Evolutionary conservation across 176 grass and related monocot genomes (phyloP).

Genomic region (Urochloa ruziziensis): DNA sequence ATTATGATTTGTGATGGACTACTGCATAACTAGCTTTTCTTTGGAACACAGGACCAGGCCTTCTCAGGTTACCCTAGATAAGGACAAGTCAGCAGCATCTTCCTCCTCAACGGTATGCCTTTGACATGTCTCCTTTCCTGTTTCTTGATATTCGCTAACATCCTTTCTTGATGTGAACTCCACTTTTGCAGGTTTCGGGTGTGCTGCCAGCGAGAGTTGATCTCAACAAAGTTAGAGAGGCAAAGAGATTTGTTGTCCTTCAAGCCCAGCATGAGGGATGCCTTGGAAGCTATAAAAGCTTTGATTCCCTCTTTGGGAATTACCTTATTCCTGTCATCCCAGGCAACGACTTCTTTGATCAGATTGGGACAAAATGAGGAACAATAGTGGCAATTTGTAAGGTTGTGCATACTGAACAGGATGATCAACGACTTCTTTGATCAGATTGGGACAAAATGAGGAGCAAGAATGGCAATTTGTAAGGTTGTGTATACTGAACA

Average conservation of each 20-base stretch:
- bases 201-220: slow-evolving; percentile 41
- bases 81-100: slow-evolving; percentile 39
- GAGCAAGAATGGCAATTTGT: background rate
- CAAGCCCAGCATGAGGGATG: slow-evolving; percentile 77
- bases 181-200: slow-evolving; percentile 45
- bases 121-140: slow-evolving; percentile 6
- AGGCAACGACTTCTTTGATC: slow-evolving; percentile 38
- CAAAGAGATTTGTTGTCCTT: slow-evolving; percentile 62
- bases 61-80: slow-evolving; percentile 46
- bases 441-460: slow-evolving; percentile 10
- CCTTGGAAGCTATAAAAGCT: slow-evolving; percentile 79
- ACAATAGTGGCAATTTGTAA: background rate
- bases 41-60: slow-evolving; percentile 38
- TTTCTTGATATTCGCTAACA: slow-evolving; percentile 15
- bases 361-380: slow-evolving; percentile 4
- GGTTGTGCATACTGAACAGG: background rate
- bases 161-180: slow-evolving; percentile 23
- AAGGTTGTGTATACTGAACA: background rate
- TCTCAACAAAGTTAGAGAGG: slow-evolving; percentile 60
- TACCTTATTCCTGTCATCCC: slow-evolving; percentile 86
- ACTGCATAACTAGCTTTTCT: background rate
- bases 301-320: slow-evolving; percentile 83
- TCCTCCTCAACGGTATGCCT: slow-evolving; percentile 29
- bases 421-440: slow-evolving; percentile 35
- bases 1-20: background rate